Evolutionary conservation across 139 green algal species (phyloP).

Genomic region (Ettlia oleoabundans): DNA sequence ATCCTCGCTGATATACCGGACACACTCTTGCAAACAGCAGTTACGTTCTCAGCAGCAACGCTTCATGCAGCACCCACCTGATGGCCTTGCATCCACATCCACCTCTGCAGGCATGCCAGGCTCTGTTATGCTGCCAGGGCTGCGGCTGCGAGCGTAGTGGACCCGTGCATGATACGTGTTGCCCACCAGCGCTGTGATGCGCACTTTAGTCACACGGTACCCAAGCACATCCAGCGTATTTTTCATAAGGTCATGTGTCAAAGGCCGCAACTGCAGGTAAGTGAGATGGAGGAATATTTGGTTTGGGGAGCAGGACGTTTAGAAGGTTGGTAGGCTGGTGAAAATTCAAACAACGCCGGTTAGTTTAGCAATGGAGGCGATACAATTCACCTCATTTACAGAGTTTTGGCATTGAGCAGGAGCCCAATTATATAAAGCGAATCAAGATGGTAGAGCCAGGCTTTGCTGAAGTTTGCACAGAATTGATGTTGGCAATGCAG

Average conservation of each 20-base stretch:
- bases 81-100: slow-evolving; percentile 76
- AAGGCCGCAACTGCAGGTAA: slow-evolving; percentile 52
- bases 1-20: too few relatives aligned
- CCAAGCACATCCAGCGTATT: slow-evolving; percentile 60
- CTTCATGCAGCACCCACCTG: too few relatives aligned
- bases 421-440: too few relatives aligned
- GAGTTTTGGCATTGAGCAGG: too few relatives aligned
- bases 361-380: too few relatives aligned
- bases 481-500: background rate
- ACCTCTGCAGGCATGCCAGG: slow-evolving; percentile 46
- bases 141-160: slow-evolving; percentile 30
- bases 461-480: background rate
- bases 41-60: too few relatives aligned
- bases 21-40: too few relatives aligned
- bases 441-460: background rate
- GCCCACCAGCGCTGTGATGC: slow-evolving; percentile 57
- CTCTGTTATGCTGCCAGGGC: background rate
- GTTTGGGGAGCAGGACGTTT: background rate
- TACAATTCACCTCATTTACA: too few relatives aligned
- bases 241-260: slow-evolving; percentile 76
- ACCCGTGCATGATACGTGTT: slow-evolving; percentile 74
- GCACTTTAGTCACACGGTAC: slow-evolving; percentile 64
- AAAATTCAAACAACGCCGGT: too few relatives aligned
- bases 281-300: background rate
- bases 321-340: background rate